Base-by-base conservation (phyloP, 2,329 filamentous ascomycete species). In the Kalmusia sp. region DNA sequence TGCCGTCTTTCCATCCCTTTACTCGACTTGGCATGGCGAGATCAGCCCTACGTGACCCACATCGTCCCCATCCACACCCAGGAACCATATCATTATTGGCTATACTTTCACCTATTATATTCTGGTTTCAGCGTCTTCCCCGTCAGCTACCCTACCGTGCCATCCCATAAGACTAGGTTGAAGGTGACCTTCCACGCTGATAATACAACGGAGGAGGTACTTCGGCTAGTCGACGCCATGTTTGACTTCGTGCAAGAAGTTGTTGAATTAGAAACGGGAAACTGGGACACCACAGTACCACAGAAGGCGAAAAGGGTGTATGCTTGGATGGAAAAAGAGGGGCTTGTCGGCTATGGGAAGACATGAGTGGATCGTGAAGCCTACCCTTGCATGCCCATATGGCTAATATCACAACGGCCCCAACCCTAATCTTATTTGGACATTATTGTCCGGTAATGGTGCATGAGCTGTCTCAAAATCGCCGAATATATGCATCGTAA, bases 191-290 rank as follows among this genome's bases (percentile, higher is more conserved):
- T n/a, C 28, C 46, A 31, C 14, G 41, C 19, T 28, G 41, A 19
- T 89, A 90, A 73, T 86, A 90, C 19, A 4, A 22, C 24, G 4
- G 39, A 25, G 22, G 6, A 72, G 82, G 15, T 53, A 25, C 11
- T 5, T 7, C 15, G 34, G 6, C 21, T 37, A 7, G 34, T 37
- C 12, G 12, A 37, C 21, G n/a, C 34, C 12, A 37, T 37, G 6
- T 37, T 19, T 12, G 34, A 4, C 4, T 37, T n/a, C 15, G 34
- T 37, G 9, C 8, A 37, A 19, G 34, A 37, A 19, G 21, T 37
- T 56, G 44, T 68, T n/a, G 57, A 62, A 5, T 69, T 70, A 37
- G 64, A 69, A 21, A 48, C 6, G 11, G 30, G 37, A 12, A 24
- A 31, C 2, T 3, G 15, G 17, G 24, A n/a, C 6, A 11, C 28